Base-by-base conservation (phyloP, 2,329 filamentous ascomycete genomes). In the Geosmithia putterillii region DNA sequence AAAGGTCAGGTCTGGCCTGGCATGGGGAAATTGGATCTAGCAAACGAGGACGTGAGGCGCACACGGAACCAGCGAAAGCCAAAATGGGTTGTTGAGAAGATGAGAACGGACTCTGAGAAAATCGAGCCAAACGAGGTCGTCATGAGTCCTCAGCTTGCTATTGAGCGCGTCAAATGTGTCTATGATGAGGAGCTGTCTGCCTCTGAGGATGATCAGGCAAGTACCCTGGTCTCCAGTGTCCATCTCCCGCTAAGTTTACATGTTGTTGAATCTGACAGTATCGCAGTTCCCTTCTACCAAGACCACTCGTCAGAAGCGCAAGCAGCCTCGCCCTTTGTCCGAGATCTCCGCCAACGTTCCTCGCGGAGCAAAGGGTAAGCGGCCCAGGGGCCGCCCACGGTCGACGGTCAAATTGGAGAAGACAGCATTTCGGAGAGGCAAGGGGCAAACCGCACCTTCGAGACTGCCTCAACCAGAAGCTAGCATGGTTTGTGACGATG, bases 11-110 rank as follows among this genome's bases (percentile, higher is more conserved):
- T 77, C 40, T 87, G 80, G 71, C 80, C 81, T 3, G 85, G 85
- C 17, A 89, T 89, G 84, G 74, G 76, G 43, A 71, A 86, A n/a
- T 88, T 89, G 56, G 85, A 90, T 58, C 79, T 85, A 43, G 85
- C 85, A 4, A 84, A 81, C 4, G 73, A 79, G 15, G 76, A 82
- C 47, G 82, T 84, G 70, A 81, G 78, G 52, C 73, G 80, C 39
- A 85, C 78, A 63, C 71, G 85, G 42, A 89, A 89, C 56, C 85
- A 90, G 60, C 79, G 82, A 52, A 90, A 90, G 58, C 76, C 81
- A 43, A 71, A 68, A n/a, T 80, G 77, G 1, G 79, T 86, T n/a
- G 64, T 87, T 19, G 68, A 75, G 44, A 73, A 75, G 46, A 78
- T 90, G 60, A 71, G 79, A 51, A 59, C 70, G 42, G 77, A 75